Evolutionary conservation across 495 filamentous ascomycete genomes (phyloP).

Genomic region (Tetracladium marchalianum): DNA sequence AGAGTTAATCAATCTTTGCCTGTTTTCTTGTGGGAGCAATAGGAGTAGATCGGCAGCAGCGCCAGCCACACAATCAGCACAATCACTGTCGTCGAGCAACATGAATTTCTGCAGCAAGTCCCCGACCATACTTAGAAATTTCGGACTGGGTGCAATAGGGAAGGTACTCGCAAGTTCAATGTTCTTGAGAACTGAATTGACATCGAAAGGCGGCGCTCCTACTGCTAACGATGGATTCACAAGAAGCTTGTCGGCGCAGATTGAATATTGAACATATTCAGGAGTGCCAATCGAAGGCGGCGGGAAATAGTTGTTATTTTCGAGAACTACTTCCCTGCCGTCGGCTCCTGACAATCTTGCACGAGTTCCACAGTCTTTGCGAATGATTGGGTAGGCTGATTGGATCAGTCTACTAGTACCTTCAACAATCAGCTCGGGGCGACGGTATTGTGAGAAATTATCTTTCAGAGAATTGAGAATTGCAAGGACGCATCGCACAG

Average conservation of each 20-base stretch:
- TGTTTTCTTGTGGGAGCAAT: conserved; percentile 17
- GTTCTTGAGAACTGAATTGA: no score
- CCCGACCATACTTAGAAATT: conserved; percentile 28
- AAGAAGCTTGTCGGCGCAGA: background rate
- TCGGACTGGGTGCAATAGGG: conserved; percentile 8
- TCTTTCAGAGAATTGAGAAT: background rate
- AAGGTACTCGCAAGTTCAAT: no score
- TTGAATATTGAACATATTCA: background rate
- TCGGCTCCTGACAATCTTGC: background rate
- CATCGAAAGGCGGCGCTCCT: no score
- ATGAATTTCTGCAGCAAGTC: conserved; percentile 33
- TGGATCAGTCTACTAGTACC: conserved; percentile 47
- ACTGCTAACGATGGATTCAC: no score
- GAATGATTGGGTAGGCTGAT: conserved; percentile 12
- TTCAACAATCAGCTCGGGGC: conserved; percentile 62
- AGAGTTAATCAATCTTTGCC: background rate
- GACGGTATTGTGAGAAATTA: conserved; percentile 29
- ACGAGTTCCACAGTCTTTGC: conserved; percentile 2
- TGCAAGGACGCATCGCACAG: conserved; percentile 8
- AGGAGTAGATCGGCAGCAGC: conserved; percentile 34
- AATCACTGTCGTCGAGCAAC: conserved; percentile 34
- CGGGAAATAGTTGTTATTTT: no score
- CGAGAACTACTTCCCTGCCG: no score
- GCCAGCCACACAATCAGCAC: conserved; percentile 36
- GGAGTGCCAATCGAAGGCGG: no score